Conservation (phyloP, 345 rosid genomes). For the Syzygium aqueum region DNA sequence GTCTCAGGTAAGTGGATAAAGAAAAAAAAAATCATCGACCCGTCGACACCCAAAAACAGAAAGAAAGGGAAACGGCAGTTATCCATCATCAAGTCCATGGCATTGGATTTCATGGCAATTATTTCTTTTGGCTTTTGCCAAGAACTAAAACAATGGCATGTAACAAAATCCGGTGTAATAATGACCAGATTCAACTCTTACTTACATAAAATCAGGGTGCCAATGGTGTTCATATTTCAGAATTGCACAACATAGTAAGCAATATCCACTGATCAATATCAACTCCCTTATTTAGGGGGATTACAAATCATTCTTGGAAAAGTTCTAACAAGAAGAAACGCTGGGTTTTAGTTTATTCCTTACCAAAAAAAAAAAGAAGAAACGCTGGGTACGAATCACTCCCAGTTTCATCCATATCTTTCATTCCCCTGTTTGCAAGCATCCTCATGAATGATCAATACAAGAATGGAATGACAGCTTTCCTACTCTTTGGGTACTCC, state of each 20-base stretch:
- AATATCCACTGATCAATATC: background rate
- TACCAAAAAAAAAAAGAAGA: background rate
- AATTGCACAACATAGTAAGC: background rate
- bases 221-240: background rate
- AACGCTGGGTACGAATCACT: background rate
- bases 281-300: background rate
- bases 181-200: background rate
- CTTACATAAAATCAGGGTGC: background rate
- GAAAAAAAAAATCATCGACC: background rate
- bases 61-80: background rate
- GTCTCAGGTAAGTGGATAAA: background rate
- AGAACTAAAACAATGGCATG: background rate
- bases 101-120: background rate
- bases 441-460: slow-evolving; percentile 15
- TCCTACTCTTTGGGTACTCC: slow-evolving; percentile 57
- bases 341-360: too few relatives aligned
- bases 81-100: background rate
- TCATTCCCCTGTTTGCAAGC: background rate
- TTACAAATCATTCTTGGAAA: background rate
- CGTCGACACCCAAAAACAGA: background rate
- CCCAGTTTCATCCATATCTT: background rate
- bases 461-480: slow-evolving; percentile 71
- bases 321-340: background rate
- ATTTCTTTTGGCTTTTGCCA: background rate
- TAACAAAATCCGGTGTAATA: background rate